phyloP scores from a whole-genome alignment of 2,329 filamentous ascomycete species.

The Orbilia ellipsospora region DNA sequence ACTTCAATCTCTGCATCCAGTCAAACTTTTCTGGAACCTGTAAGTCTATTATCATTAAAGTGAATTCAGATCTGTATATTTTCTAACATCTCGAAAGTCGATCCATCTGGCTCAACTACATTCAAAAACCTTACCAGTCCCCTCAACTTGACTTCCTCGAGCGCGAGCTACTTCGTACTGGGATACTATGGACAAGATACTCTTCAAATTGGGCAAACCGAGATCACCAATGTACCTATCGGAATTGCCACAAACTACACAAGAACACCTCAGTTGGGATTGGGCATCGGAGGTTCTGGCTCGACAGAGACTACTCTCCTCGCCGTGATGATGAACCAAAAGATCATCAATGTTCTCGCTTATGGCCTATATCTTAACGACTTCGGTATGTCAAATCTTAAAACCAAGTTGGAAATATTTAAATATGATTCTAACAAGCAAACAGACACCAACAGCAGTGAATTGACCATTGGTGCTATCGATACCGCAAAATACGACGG shows the following conservation, averaged over 20 bases:
- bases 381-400: slow-evolving; percentile 28
- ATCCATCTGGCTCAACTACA: slow-evolving; percentile 29
- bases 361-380: slow-evolving; percentile 54
- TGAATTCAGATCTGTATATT: not conserved
- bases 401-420: not conserved
- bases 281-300: slow-evolving; percentile 48
- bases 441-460: slow-evolving; percentile 53
- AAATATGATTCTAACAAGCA: slow-evolving; percentile 14
- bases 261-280: slow-evolving; percentile 41
- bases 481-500: slow-evolving; percentile 50
- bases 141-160: slow-evolving; percentile 46
- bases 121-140: slow-evolving; percentile 32
- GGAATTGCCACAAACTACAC: slow-evolving; percentile 50
- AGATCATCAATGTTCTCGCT: slow-evolving; percentile 44
- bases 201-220: slow-evolving; percentile 50
- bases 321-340: slow-evolving; percentile 40
- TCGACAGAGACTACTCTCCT: slow-evolving; percentile 43
- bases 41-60: slow-evolving; percentile 14
- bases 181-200: slow-evolving; percentile 54
- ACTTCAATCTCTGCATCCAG: slow-evolving; percentile 40
- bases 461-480: slow-evolving; percentile 52
- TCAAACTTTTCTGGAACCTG: slow-evolving; percentile 49
- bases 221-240: slow-evolving; percentile 51
- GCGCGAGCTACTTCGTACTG: slow-evolving; percentile 38
- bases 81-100: slow-evolving; percentile 14